Conservation (phyloP, 164 flowering plant species). For the Pachysandra terminalis region DNA sequence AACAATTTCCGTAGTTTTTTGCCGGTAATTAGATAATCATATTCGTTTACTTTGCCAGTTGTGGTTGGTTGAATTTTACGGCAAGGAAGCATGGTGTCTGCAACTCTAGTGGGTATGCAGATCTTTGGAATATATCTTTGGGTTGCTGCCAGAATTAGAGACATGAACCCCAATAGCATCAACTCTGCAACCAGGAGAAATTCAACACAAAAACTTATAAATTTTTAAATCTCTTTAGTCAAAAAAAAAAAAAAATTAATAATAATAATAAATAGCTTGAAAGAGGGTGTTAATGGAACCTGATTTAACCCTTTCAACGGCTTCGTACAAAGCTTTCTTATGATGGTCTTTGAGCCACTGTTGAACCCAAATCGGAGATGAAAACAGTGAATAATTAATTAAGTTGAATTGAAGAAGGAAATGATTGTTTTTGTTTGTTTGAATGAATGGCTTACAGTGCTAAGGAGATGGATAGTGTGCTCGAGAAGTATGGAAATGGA, state of each 20-base stretch:
- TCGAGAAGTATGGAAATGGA: slow-evolving; percentile 36
- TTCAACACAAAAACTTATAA: background rate
- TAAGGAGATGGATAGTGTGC: slow-evolving; percentile 29
- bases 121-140: slow-evolving; percentile 37
- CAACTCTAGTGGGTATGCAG: slow-evolving; percentile 34
- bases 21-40: background rate
- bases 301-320: slow-evolving; percentile 46
- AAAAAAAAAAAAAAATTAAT: background rate
- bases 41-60: slow-evolving; percentile 10
- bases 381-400: background rate
- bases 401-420: background rate
- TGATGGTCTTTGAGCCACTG: slow-evolving; percentile 36
- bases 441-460: slow-evolving; percentile 13
- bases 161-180: slow-evolving; percentile 55
- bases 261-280: background rate
- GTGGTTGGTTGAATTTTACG: slow-evolving; percentile 10
- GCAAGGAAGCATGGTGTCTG: slow-evolving; percentile 53
- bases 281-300: slow-evolving; percentile 18
- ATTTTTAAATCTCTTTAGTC: background rate
- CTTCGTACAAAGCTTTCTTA: slow-evolving; percentile 30
- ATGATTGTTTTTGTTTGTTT: background rate
- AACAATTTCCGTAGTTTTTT: background rate
- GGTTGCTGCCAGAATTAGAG: slow-evolving; percentile 37
- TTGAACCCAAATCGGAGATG: background rate
- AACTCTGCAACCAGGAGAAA: slow-evolving; percentile 31